Conservation (phyloP, 2,329 filamentous ascomycete genomes). For the Parastagonospora avenae region DNA sequence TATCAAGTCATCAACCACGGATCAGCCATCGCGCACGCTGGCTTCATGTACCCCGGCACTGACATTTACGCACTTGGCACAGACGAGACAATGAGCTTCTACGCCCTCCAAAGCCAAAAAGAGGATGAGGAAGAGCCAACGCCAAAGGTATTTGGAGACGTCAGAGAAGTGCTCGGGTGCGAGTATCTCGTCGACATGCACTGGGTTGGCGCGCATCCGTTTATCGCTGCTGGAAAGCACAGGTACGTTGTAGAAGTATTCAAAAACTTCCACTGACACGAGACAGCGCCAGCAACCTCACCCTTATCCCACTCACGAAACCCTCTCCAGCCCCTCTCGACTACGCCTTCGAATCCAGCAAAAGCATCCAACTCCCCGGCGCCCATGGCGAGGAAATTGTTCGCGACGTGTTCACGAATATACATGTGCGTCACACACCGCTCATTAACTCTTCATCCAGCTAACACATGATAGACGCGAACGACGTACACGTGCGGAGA, state of each 20-base stretch:
- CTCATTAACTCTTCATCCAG: not conserved
- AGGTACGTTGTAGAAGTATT: too few relatives aligned
- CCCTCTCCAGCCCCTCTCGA: slow-evolving; percentile 26
- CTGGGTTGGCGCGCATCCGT: slow-evolving; percentile 64
- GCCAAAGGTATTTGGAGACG: slow-evolving; percentile 66
- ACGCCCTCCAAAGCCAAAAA: slow-evolving; percentile 69
- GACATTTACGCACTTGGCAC: slow-evolving; percentile 73
- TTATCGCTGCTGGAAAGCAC: slow-evolving; percentile 69
- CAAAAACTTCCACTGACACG: slow-evolving; percentile 3
- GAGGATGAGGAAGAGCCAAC: slow-evolving; percentile 60
- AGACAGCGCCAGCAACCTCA: slow-evolving; percentile 30
- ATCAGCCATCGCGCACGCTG: slow-evolving; percentile 74
- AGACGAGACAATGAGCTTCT: slow-evolving; percentile 77
- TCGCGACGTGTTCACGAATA: slow-evolving; percentile 51
- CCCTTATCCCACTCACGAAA: slow-evolving; percentile 39
- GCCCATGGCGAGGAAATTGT: slow-evolving; percentile 57
- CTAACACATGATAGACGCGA: slow-evolving; percentile 25
- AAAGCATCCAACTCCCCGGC: slow-evolving; percentile 42
- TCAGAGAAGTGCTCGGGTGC: slow-evolving; percentile 67
- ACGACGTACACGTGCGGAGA: slow-evolving; percentile 56
- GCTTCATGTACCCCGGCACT: slow-evolving; percentile 63
- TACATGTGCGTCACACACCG: slow-evolving; percentile 30
- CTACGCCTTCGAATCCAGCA: slow-evolving; percentile 34
- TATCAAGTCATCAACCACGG: slow-evolving; percentile 79
- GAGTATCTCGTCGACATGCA: slow-evolving; percentile 76